Conservation (phyloP, 225 moss, liverwort and hornwort genomes). For the Pseudisothecium myosuroides region DNA sequence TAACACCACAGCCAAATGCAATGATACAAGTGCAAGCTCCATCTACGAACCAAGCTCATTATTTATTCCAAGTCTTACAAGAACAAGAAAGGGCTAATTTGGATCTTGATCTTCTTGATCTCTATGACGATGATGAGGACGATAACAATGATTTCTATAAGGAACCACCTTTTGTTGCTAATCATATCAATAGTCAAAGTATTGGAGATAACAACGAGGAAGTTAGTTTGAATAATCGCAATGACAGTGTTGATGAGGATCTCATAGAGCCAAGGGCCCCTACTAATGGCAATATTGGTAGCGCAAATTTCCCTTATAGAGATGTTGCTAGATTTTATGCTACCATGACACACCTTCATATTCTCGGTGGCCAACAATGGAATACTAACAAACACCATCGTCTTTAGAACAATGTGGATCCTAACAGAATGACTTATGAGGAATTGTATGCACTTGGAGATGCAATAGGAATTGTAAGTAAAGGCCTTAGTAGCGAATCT, state of each 20-base stretch:
- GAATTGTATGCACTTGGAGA: background rate
- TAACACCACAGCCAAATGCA: background rate
- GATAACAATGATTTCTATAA: background rate
- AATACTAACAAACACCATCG: accelerated
- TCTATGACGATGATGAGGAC: accelerated
- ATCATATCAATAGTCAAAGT: background rate
- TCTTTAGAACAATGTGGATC: background rate
- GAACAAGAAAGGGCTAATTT: background rate
- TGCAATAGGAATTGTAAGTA: background rate
- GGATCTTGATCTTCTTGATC: accelerated
- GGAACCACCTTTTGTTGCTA: accelerated
- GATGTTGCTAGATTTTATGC: background rate
- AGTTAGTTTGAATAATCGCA: background rate
- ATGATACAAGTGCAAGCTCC: background rate
- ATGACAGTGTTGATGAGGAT: background rate
- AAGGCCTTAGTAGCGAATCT: background rate
- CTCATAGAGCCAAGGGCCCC: accelerated
- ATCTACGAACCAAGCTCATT: accelerated
- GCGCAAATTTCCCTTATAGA: accelerated
- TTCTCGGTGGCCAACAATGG: background rate
- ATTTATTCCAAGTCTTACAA: too few species aligned
- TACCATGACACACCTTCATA: background rate
- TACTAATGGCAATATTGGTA: too few species aligned
- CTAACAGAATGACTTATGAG: background rate
- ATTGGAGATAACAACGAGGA: background rate